Percentiles rank a stretch among this genome's conserved stretches.
Conservation (phyloP, 768 basidiomycete species). For the Holtermannia corniformis region DNA sequence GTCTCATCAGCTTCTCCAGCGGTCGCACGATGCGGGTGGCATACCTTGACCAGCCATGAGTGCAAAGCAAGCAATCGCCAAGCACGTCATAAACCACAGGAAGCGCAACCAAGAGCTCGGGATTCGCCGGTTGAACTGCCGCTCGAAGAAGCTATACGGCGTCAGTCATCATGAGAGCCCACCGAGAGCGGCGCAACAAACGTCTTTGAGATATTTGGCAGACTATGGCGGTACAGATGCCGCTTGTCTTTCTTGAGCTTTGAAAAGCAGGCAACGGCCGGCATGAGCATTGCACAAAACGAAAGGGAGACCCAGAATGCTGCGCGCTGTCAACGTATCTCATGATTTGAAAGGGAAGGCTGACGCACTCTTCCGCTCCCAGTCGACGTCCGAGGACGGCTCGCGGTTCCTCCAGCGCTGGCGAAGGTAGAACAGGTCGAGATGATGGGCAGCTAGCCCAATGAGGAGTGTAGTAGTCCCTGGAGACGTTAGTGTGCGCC, state of each 20-base stretch:
- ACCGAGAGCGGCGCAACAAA: no score
- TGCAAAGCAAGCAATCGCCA: conserved; percentile 42
- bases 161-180: no score
- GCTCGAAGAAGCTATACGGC: conserved; percentile 39
- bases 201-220: conserved; percentile 40
- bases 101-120: conserved; percentile 44
- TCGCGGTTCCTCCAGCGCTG: conserved; percentile 22
- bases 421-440: conserved; percentile 33
- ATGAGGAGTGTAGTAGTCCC: conserved; percentile 25
- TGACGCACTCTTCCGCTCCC: conserved; percentile 38
- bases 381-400: conserved; percentile 27
- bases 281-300: conserved; percentile 41
- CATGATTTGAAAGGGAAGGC: neutral
- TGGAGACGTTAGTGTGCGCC: neutral
- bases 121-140: conserved; percentile 37
- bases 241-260: conserved; percentile 44
- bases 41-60: conserved; percentile 45
- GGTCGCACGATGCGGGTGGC: conserved; percentile 1
- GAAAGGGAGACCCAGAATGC: conserved; percentile 41
- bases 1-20: neutral
- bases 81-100: conserved; percentile 44
- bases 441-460: conserved; percentile 32
- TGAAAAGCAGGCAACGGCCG: conserved; percentile 43
- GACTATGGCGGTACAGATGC: conserved; percentile 40
- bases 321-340: conserved; percentile 5